Conservation (phyloP, 78 protist species). For the Dictyostelium citrinum region DNA sequence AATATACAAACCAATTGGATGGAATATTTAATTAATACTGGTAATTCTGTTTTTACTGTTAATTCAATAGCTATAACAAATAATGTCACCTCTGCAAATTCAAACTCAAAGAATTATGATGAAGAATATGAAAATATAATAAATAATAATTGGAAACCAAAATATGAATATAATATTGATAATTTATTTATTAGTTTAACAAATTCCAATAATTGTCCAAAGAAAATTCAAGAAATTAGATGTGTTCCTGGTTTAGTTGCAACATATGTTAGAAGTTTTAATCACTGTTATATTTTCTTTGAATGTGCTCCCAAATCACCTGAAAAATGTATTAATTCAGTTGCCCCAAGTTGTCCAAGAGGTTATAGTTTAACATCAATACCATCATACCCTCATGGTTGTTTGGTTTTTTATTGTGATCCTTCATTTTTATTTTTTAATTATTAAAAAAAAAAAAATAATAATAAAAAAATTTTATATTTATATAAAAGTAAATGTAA, state of each 20-base stretch:
- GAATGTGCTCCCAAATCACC: not conserved
- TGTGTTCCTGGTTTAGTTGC: conserved; percentile 1
- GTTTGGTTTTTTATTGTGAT: conserved; percentile 36
- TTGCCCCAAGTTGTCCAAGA: not conserved
- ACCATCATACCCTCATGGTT: conserved; percentile 39
- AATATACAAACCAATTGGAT: not conserved
- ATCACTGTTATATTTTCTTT: conserved; percentile 11
- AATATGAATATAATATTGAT: not conserved
- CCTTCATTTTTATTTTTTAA: conserved; percentile 25
- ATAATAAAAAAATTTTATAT: too few relatives aligned
- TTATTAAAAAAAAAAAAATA: not conserved
- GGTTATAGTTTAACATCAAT: not conserved
- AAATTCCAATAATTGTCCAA: not conserved
- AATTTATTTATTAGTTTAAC: not conserved
- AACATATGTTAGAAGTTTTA: not conserved
- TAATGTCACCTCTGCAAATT: too few relatives aligned
- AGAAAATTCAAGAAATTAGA: conserved; percentile 11
- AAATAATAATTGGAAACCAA: not conserved
- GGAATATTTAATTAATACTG: not conserved
- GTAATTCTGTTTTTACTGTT: not conserved
- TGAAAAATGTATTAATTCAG: not conserved
- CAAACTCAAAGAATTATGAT: not conserved
- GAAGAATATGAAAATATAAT: not conserved
- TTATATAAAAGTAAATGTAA: too few relatives aligned
- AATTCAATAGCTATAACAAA: not conserved